Evolutionary conservation across 352 stramenopile species (phyloP), one percentile per base, ranked within the genome.

Genomic region (Globisporangium acanthophoron): DNA sequence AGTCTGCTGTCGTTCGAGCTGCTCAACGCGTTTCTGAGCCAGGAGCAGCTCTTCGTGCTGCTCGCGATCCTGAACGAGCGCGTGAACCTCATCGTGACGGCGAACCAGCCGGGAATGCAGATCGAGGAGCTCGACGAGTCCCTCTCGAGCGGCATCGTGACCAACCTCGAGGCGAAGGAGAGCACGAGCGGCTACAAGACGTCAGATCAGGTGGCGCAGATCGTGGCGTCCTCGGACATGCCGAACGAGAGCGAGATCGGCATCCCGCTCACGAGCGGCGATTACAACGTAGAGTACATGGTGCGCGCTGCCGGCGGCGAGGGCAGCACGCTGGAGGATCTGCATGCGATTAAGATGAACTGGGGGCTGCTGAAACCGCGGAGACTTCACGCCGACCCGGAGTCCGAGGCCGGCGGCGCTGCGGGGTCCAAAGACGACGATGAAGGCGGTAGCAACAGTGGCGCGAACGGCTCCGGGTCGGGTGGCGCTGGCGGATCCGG

Each of bases 1-100:
- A 92, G 82, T 56, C 66, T 94, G 71, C 70, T 94, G 12, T 87
- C 82, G 12, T 94, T 94, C 50, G 76, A 94, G 68, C 67, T 94
- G 55, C 74, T 94, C 16, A 83, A 91, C 58, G 73, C 73, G 45
- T 92, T 94, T 57, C 66, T 94, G 54, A 86, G 79, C 50, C 78
- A 92, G 40, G 75, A 85, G 58, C 70, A 83, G 56, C 79, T 92
- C 40, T 94, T 94, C 39, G 40, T 92, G 31, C 52, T 92, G 52
- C 67, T 94, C 2, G 64, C 78, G 15, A 88, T 94, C 35, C 70
- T 94, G 18, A 94, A 94, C 56, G 80, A 86, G 59, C 82, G 85
- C 18, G 73, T 92, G 24, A 84, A 88, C 50, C 56, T 94, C 20
- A 68, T 89, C 13, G 82, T 94, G 40, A 85, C 75, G 24, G 71